Evolutionary conservation across 805 yeast species (phyloP).

Genomic region (Metschnikowia vanudenii): DNA sequence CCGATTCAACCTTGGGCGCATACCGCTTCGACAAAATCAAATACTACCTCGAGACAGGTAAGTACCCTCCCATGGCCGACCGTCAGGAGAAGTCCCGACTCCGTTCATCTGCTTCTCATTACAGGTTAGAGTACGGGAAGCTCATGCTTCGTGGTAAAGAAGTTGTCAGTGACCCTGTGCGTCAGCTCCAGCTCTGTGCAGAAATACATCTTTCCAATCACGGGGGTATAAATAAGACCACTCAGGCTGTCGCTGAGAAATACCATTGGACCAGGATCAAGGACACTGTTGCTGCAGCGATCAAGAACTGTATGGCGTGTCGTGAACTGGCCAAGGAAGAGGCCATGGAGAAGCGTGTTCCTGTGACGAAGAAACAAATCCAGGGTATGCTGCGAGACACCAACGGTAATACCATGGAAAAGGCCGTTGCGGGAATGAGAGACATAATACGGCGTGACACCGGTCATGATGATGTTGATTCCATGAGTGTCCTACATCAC

Average conservation of each 20-base stretch:
- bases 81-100: constrained; percentile 86
- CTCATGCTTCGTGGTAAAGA: constrained; percentile 75
- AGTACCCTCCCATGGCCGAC: constrained; percentile 79
- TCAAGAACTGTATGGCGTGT: constrained; percentile 75
- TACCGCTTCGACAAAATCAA: constrained; percentile 74
- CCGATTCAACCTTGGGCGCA: constrained; percentile 50
- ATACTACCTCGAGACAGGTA: constrained; percentile 76
- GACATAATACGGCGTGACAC: neutral
- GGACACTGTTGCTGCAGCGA: constrained; percentile 77
- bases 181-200: constrained; percentile 72
- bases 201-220: constrained; percentile 70
- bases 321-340: constrained; percentile 43
- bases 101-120: constrained; percentile 76
- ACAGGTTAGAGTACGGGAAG: constrained; percentile 67
- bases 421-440: neutral
- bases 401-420: neutral
- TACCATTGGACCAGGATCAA: constrained; percentile 93
- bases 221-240: constrained; percentile 86
- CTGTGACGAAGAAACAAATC: neutral
- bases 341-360: constrained; percentile 13
- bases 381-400: neutral
- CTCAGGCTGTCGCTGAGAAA: constrained; percentile 69
- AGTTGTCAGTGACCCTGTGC: constrained; percentile 73
- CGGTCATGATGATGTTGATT: constrained; percentile 30
- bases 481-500: constrained; percentile 28